Evolutionary conservation across 2,329 filamentous ascomycete genomes (phyloP).

Genomic region (Epichloe scottii): DNA sequence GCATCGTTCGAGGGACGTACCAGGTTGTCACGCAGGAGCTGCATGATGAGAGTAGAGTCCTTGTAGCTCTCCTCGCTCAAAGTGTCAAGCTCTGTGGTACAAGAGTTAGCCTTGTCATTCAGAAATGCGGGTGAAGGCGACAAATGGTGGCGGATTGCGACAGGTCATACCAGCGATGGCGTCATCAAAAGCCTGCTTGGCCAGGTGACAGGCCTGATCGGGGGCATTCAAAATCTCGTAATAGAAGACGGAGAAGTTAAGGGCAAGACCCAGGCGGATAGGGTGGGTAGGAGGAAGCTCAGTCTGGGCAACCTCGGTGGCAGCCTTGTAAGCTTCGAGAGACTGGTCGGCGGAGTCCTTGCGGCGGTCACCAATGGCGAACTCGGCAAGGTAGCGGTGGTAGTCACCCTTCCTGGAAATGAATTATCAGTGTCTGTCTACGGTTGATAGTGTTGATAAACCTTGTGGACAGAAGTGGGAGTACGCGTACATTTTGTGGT

Average conservation of each 20-base stretch:
- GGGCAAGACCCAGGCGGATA: slow-evolving; percentile 90
- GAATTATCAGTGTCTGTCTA: background rate
- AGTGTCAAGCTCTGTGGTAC: slow-evolving; percentile 72
- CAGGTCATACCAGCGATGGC: slow-evolving; percentile 62
- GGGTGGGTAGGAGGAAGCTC: slow-evolving; percentile 96
- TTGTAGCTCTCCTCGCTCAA: slow-evolving; percentile 98
- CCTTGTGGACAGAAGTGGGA: background rate
- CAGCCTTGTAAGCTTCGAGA: slow-evolving; percentile 91
- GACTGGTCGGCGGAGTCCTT: slow-evolving; percentile 90
- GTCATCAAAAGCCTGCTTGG: slow-evolving; percentile 98
- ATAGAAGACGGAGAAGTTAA: slow-evolving; percentile 99
- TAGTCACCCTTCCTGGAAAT: slow-evolving; percentile 87
- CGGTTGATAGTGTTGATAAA: background rate
- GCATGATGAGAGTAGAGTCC: slow-evolving; percentile 98
- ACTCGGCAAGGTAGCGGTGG: slow-evolving; percentile 97
- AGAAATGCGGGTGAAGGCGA: background rate
- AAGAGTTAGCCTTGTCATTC: background rate
- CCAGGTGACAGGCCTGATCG: slow-evolving; percentile 94
- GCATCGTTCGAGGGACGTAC: slow-evolving; percentile 37
- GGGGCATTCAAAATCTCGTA: slow-evolving; percentile 99
- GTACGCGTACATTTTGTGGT: slow-evolving; percentile 81
- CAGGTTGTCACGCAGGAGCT: slow-evolving; percentile 93
- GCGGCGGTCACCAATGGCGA: slow-evolving; percentile 86
- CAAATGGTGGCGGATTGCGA: background rate
- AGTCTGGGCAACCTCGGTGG: slow-evolving; percentile 94